Evolutionary conservation across 805 yeast genomes (phyloP).

Genomic region (Millerago galiae): DNA sequence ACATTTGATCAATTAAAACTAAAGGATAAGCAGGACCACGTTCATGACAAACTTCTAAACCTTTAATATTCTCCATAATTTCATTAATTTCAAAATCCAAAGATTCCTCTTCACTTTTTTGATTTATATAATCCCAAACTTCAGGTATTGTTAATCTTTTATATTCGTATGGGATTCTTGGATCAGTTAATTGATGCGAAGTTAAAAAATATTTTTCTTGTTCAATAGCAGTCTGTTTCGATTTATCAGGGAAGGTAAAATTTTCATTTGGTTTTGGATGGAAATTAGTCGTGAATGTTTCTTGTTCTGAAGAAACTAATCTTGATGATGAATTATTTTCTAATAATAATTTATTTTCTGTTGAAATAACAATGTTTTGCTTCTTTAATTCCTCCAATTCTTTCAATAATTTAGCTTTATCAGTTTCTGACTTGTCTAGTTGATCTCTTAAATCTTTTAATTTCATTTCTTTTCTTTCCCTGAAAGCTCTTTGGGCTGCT

Average conservation of each 20-base stretch:
- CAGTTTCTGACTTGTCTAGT: slow-evolving; percentile 50
- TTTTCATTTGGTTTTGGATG: not conserved
- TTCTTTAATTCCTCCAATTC: slow-evolving; percentile 47
- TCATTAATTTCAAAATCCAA: slow-evolving; percentile 46
- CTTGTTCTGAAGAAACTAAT: not conserved
- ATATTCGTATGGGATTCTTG: slow-evolving; percentile 21
- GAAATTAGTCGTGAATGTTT: not conserved
- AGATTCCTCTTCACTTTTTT: slow-evolving; percentile 31
- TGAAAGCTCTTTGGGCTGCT: slow-evolving; percentile 95
- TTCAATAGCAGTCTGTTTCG: not conserved
- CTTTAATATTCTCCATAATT: slow-evolving; percentile 55
- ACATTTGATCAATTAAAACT: slow-evolving; percentile 34
- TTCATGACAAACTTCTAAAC: slow-evolving; percentile 73
- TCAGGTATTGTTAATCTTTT: slow-evolving; percentile 67
- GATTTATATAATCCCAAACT: slow-evolving; percentile 73
- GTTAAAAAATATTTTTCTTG: slow-evolving; percentile 6
- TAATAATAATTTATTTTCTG: slow-evolving; percentile 56
- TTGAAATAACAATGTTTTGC: slow-evolving; percentile 48
- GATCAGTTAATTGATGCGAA: slow-evolving; percentile 18
- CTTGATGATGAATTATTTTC: slow-evolving; percentile 22
- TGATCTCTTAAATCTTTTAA: slow-evolving; percentile 66
- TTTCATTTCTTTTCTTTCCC: slow-evolving; percentile 88
- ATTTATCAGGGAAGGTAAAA: slow-evolving; percentile 10
- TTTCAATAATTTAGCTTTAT: slow-evolving; percentile 38
- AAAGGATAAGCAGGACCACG: slow-evolving; percentile 64